Conservation (phyloP, 116 monocot genomes). For the Cymodocea nodosa region DNA sequence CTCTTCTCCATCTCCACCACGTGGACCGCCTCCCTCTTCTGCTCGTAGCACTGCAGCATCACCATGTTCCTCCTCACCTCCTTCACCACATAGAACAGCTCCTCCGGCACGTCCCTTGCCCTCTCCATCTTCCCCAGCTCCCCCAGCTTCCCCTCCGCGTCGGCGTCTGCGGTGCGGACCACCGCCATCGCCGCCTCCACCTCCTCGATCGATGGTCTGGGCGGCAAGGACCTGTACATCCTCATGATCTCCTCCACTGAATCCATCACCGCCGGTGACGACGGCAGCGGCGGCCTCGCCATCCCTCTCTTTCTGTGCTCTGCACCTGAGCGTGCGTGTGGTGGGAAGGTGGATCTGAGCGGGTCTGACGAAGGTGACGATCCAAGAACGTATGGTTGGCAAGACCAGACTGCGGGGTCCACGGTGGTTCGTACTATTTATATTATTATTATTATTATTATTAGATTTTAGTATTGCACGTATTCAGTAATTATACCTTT, state of each 20-base stretch:
- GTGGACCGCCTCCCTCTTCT: conserved; percentile 51
- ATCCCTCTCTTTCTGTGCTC: background rate
- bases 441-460: no score
- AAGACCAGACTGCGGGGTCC: no score
- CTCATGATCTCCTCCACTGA: conserved; percentile 65
- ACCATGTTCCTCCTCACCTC: conserved; percentile 46
- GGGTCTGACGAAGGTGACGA: background rate
- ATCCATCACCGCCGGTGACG: conserved; percentile 19
- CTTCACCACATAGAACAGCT: conserved; percentile 53
- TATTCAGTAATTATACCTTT: no score
- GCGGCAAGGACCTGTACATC: conserved; percentile 52
- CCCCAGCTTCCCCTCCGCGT: conserved; percentile 39
- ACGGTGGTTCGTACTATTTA: no score
- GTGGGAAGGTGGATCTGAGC: background rate
- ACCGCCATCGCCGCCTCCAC: conserved; percentile 63
- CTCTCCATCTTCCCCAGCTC: conserved; percentile 26
- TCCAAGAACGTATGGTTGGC: no score
- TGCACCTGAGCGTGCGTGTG: background rate
- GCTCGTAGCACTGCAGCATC: conserved; percentile 38
- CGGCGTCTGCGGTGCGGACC: conserved; percentile 24
- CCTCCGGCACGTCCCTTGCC: conserved; percentile 45
- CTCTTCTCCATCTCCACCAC: conserved; percentile 53
- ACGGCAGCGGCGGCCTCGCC: background rate
- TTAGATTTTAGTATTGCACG: no score
- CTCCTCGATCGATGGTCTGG: conserved; percentile 54